Evolutionary conservation across 805 yeast species (phyloP).

Genomic region (Candida bentonensis): DNA sequence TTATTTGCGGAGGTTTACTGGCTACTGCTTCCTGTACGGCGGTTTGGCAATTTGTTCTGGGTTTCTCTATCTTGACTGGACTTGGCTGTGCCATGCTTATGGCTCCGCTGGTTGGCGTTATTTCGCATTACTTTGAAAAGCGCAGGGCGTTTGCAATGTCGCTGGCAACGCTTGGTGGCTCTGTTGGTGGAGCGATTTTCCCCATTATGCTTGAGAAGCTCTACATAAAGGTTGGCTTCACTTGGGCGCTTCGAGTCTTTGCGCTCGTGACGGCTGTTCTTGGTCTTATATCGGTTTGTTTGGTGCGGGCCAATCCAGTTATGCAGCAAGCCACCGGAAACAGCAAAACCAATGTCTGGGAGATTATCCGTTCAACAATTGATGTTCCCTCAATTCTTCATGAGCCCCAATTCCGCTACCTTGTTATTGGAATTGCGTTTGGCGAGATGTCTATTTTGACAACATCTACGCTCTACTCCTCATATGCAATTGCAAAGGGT

Average conservation of each 20-base stretch:
- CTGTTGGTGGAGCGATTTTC: conserved; percentile 41
- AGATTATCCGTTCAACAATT: conserved; percentile 12
- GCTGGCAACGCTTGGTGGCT: conserved; percentile 39
- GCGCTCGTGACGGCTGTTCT: conserved; percentile 34
- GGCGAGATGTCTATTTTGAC: conserved; percentile 38
- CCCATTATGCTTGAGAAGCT: conserved; percentile 39
- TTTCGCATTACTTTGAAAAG: conserved; percentile 51
- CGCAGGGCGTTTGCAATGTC: conserved; percentile 49
- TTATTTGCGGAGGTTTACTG: conserved; percentile 39
- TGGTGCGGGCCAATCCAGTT: conserved; percentile 28
- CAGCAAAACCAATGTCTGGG: conserved; percentile 6
- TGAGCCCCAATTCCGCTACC: conserved; percentile 16
- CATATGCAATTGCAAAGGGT: conserved; percentile 25
- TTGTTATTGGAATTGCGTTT: conserved; percentile 19
- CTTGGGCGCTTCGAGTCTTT: conserved; percentile 46
- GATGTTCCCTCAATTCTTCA: conserved; percentile 17
- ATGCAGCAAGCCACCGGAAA: neutral
- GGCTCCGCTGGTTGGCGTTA: conserved; percentile 46
- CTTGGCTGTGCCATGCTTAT: conserved; percentile 46
- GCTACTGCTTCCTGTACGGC: conserved; percentile 40
- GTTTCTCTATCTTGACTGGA: conserved; percentile 45
- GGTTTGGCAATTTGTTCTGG: conserved; percentile 46
- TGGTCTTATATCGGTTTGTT: conserved; percentile 21
- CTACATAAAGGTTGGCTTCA: conserved; percentile 37
- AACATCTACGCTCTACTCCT: conserved; percentile 41